These are phyloP conservation scores for Aspergillus ibericus DNA, from an alignment of 2,329 filamentous ascomycete genomes.

Conservation along the genomic window DNA sequence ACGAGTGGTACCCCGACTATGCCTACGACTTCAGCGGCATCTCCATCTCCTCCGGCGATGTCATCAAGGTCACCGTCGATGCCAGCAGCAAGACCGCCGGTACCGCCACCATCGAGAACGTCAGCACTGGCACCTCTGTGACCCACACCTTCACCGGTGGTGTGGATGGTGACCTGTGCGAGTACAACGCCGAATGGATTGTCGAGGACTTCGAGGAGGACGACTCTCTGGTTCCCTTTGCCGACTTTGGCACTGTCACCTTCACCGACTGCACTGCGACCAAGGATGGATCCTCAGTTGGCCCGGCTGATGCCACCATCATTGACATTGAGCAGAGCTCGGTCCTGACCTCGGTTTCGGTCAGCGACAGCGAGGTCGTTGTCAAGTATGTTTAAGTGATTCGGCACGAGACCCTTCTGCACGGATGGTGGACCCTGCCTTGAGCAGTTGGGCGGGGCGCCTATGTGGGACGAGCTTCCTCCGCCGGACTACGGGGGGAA, in stretches of 20 bases:
- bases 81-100: slow-evolving; percentile 46
- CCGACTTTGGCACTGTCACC: slow-evolving; percentile 51
- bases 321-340: slow-evolving; percentile 48
- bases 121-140: slow-evolving; percentile 43
- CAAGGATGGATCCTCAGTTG: slow-evolving; percentile 29
- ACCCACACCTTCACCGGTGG: slow-evolving; percentile 32
- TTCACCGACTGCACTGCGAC: slow-evolving; percentile 46
- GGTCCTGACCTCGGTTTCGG: slow-evolving; percentile 37
- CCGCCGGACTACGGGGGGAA: too few relatives aligned
- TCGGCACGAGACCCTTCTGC: neutral
- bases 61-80: slow-evolving; percentile 43
- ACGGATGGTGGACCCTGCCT: too few relatives aligned
- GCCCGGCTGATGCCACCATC: slow-evolving; percentile 41
- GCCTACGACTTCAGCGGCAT: slow-evolving; percentile 54
- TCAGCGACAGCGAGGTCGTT: slow-evolving; percentile 21
- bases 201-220: slow-evolving; percentile 43
- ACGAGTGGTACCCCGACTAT: slow-evolving; percentile 61
- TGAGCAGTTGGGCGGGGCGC: too few relatives aligned
- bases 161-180: slow-evolving; percentile 53
- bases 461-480: too few relatives aligned
- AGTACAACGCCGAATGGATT: slow-evolving; percentile 63
- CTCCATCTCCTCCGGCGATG: slow-evolving; percentile 46
- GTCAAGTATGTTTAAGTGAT: slow-evolving; percentile 25
- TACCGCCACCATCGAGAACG: slow-evolving; percentile 51
- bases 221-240: slow-evolving; percentile 45